A percentile compares a stretch with the other conserved stretches of the same genome.
These are phyloP conservation scores for Aspergillus piperis DNA, from an alignment of 2,329 filamentous ascomycete genomes.

Conservation along the genomic window DNA sequence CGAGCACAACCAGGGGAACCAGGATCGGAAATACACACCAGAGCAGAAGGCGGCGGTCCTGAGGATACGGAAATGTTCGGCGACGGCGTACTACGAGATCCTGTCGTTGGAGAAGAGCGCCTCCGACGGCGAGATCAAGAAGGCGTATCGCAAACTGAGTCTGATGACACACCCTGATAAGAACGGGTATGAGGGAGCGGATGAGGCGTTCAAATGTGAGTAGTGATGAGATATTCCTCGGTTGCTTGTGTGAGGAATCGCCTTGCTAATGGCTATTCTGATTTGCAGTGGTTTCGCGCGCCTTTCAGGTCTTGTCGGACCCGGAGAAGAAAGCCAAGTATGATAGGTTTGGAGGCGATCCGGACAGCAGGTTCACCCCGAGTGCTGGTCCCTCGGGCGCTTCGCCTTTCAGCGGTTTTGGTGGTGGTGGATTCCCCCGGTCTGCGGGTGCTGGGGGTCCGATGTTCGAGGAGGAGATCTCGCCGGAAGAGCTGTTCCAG, in stretches of 20 bases:
- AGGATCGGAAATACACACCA: constrained; percentile 68
- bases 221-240: constrained; percentile 11
- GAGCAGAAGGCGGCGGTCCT: constrained; percentile 92
- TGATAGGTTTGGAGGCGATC: constrained; percentile 87
- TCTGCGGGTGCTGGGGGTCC: constrained; percentile 53
- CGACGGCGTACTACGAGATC: constrained; percentile 96
- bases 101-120: constrained; percentile 69
- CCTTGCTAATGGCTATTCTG: too few relatives aligned
- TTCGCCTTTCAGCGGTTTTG: constrained; percentile 49
- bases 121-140: constrained; percentile 87
- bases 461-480: constrained; percentile 88
- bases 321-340: constrained; percentile 88
- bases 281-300: constrained; percentile 74
- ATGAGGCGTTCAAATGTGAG: constrained; percentile 93
- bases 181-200: constrained; percentile 92
- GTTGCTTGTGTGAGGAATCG: too few relatives aligned
- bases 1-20: constrained; percentile 53
- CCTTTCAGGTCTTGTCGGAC: constrained; percentile 90
- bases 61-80: constrained; percentile 78
- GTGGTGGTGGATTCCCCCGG: constrained; percentile 50
- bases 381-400: constrained; percentile 42
- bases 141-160: constrained; percentile 93
- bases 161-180: constrained; percentile 97
- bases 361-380: constrained; percentile 78
- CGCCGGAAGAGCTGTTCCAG: constrained; percentile 94